Conservation (phyloP, 2,329 filamentous ascomycete genomes). For the Fusarium hainanense region DNA sequence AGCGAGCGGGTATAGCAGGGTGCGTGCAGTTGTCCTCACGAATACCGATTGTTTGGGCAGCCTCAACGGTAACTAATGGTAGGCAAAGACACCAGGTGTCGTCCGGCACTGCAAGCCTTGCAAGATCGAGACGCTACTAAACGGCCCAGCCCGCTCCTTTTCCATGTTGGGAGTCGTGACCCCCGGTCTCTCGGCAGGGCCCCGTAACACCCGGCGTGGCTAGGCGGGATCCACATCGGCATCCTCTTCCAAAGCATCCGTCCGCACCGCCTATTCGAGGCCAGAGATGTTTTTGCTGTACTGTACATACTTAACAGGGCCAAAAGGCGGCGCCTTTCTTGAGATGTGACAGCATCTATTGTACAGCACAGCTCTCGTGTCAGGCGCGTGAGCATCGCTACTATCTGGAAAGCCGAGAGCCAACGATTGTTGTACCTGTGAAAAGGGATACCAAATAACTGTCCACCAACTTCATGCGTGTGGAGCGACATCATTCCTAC, state of each 20-base stretch:
- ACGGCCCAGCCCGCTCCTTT: conserved; percentile 32
- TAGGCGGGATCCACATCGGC: conserved; percentile 26
- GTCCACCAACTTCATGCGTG: conserved; percentile 15
- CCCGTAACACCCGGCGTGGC: conserved; percentile 19
- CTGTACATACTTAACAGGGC: conserved; percentile 24
- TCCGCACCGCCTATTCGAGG: conserved; percentile 29
- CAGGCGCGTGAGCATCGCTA: conserved; percentile 14
- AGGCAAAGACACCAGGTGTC: background rate
- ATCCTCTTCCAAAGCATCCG: conserved; percentile 17
- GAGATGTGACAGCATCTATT: conserved; percentile 26
- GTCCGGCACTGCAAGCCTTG: conserved; percentile 25
- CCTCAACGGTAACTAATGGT: conserved; percentile 6
- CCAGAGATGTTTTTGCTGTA: conserved; percentile 13
- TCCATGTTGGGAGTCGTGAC: conserved; percentile 11
- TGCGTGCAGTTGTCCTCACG: background rate
- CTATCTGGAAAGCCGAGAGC: conserved; percentile 13
- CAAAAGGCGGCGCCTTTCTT: conserved; percentile 10
- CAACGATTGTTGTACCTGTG: conserved; percentile 17
- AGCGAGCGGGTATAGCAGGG: conserved; percentile 6
- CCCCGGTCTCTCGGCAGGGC: conserved; percentile 25
- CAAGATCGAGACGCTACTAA: conserved; percentile 22
- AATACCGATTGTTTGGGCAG: conserved; percentile 28
- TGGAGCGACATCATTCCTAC: background rate
- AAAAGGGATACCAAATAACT: conserved; percentile 3
- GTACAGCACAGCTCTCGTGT: conserved; percentile 8